Percentiles rank a stretch among this genome's conserved stretches.
Evolutionary conservation across 805 yeast species (phyloP).

Genomic region (Kurtzmaniella fragi): DNA sequence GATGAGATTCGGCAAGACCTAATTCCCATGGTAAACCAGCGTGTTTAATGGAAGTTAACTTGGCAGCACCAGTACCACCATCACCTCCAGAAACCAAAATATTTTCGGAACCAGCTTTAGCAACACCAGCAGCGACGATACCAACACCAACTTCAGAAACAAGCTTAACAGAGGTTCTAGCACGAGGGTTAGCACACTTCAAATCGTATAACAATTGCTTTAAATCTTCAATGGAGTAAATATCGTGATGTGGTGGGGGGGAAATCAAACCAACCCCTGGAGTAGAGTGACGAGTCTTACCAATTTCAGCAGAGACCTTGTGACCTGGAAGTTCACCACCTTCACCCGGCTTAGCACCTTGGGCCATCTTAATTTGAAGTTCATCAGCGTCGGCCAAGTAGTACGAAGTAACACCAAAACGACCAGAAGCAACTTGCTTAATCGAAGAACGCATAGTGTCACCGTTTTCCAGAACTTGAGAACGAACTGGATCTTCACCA

Average conservation of each 20-base stretch:
- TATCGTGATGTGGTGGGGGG: constrained; percentile 99
- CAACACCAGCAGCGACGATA: constrained; percentile 98
- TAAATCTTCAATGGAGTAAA: constrained; percentile 95
- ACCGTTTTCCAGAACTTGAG: constrained; percentile 74
- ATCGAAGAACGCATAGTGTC: constrained; percentile 99
- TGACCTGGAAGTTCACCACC: constrained; percentile 98
- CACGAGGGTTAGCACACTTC: constrained; percentile 95
- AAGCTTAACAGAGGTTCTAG: constrained; percentile 92
- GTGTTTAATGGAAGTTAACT: constrained; percentile 94
- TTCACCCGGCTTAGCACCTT: constrained; percentile 99
- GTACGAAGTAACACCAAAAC: constrained; percentile 96
- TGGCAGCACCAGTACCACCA: constrained; percentile 99
- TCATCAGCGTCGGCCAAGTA: constrained; percentile 96
- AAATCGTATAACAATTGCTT: constrained; percentile 94
- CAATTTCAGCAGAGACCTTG: constrained; percentile 84
- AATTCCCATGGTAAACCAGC: constrained; percentile 99
- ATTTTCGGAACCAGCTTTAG: constrained; percentile 97
- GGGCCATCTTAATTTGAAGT: constrained; percentile 97
- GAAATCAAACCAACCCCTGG: constrained; percentile 95
- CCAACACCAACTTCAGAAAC: constrained; percentile 99
- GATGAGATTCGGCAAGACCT: constrained; percentile 97
- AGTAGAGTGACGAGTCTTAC: constrained; percentile 93
- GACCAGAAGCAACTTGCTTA: constrained; percentile 95
- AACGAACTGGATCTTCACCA: constrained; percentile 95
- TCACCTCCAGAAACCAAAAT: constrained; percentile 95